Conservation (phyloP, 345 rosid genomes). For the Cardiospermum halicacabum region DNA sequence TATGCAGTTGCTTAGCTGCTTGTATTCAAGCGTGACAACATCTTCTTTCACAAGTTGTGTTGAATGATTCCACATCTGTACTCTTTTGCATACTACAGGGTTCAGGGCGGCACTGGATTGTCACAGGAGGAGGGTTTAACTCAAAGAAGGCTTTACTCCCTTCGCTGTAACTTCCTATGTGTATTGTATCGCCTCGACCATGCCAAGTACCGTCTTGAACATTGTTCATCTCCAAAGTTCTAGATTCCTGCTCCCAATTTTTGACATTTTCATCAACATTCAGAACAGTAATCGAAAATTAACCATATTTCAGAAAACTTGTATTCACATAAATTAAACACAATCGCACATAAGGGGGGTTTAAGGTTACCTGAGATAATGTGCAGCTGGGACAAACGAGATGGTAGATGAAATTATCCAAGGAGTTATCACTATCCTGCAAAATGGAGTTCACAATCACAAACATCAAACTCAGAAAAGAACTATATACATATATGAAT, state of each 20-base stretch:
- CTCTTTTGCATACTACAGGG: conserved; percentile 27
- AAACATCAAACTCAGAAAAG: neutral
- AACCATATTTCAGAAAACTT: neutral
- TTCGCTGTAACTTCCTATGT: conserved; percentile 55
- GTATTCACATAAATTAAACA: no score
- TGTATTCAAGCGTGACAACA: no score
- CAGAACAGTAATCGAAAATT: neutral
- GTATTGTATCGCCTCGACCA: conserved; percentile 85
- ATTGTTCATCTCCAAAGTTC: conserved; percentile 94
- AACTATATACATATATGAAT: neutral
- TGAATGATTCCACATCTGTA: conserved; percentile 11
- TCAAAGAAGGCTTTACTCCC: conserved; percentile 47
- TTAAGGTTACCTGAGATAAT: conserved; percentile 57
- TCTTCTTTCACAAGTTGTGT: neutral
- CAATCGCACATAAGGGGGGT: neutral
- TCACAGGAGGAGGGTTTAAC: conserved; percentile 40
- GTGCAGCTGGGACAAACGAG: conserved; percentile 76
- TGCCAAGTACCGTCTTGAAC: conserved; percentile 94
- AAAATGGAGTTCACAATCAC: conserved; percentile 4
- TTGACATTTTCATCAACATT: neutral
- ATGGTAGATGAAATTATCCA: conserved; percentile 77
- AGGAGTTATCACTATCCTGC: conserved; percentile 63
- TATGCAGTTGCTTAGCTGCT: neutral
- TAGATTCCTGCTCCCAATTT: conserved; percentile 60
- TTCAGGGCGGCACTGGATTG: conserved; percentile 38